Percentiles rank a stretch among this genome's conserved stretches.
Conservation (phyloP, 2,329 filamentous ascomycete species). For the Penicillium sp. region DNA sequence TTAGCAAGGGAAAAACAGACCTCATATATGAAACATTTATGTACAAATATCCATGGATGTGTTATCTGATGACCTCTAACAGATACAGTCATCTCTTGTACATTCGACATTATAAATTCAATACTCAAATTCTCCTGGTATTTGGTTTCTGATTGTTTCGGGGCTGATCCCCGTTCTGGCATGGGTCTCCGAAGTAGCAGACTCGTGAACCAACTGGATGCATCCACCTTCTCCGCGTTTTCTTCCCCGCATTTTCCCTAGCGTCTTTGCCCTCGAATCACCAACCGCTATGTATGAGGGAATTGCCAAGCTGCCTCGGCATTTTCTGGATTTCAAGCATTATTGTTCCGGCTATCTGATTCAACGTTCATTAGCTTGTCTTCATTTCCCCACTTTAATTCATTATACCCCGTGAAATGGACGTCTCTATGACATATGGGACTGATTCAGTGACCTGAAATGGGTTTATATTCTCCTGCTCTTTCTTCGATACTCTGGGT, state of each 20-base stretch:
- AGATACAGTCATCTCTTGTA: not conserved
- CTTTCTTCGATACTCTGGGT: not conserved
- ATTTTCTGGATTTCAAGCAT: conserved; percentile 22
- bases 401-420: not conserved
- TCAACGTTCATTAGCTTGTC: conserved; percentile 1
- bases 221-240: conserved; percentile 21
- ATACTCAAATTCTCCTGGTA: not conserved
- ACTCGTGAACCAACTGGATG: conserved; percentile 8
- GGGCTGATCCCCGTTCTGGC: conserved; percentile 18
- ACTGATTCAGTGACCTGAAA: not conserved
- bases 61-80: not conserved
- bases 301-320: conserved; percentile 29
- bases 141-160: conserved; percentile 15
- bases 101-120: not conserved
- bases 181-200: conserved; percentile 4
- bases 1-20: not conserved
- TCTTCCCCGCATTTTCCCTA: conserved; percentile 26
- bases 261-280: not conserved
- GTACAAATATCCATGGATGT: not conserved
- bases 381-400: conserved; percentile 4
- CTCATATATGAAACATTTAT: not conserved
- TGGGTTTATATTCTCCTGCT: not conserved
- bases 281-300: not conserved
- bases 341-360: conserved; percentile 14
- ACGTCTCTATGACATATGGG: not conserved